Conservation (phyloP, 129 eudicot species). For the Glebionis coronaria region DNA sequence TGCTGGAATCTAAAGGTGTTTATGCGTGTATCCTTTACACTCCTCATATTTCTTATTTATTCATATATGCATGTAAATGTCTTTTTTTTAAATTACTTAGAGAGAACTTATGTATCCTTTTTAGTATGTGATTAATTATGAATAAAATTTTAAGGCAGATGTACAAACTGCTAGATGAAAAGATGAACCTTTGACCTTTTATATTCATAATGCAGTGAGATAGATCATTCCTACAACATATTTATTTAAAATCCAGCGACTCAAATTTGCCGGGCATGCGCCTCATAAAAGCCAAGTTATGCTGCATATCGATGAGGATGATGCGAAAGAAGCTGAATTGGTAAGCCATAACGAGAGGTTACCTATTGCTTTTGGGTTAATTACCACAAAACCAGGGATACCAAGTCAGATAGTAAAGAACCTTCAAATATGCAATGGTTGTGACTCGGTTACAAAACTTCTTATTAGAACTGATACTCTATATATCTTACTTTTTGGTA, state of each 20-base stretch:
- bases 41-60: background rate
- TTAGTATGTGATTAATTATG: too few species aligned
- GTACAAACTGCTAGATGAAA: too few species aligned
- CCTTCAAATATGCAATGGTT: constrained; percentile 80
- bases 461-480: too few species aligned
- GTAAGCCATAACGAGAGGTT: constrained; percentile 83
- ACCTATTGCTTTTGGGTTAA: constrained; percentile 67
- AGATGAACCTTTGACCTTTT: too few species aligned
- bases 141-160: too few species aligned
- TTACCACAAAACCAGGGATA: constrained; percentile 42
- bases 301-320: constrained; percentile 40
- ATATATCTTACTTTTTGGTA: too few species aligned
- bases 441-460: constrained; percentile 65
- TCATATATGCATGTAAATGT: background rate
- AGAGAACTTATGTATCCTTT: too few species aligned
- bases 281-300: constrained; percentile 39
- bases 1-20: constrained; percentile 97
- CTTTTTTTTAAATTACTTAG: too few species aligned
- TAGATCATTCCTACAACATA: too few species aligned
- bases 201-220: too few species aligned
- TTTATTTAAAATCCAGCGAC: too few species aligned
- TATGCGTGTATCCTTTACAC: background rate
- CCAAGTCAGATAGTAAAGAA: constrained; percentile 66
- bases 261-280: constrained; percentile 33
- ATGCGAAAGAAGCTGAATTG: constrained; percentile 40